phyloP scores from a whole-genome alignment of 2,329 filamentous ascomycete species.

The Xylariaceae sp. region DNA sequence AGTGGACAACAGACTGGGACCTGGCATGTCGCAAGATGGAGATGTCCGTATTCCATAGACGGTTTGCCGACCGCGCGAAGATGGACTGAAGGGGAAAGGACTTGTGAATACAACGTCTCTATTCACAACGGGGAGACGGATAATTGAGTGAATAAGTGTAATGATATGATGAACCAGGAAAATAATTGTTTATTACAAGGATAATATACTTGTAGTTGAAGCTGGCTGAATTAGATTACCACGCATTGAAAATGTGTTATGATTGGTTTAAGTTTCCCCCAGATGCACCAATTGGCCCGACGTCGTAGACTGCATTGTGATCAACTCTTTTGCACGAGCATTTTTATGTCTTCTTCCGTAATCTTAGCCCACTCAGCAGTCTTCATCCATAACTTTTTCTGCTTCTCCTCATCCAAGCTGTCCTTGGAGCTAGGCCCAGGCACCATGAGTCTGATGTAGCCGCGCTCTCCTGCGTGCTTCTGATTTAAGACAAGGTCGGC shows the following conservation, averaged over 20 bases:
- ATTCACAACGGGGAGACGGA: too few relatives aligned
- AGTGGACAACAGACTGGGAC: slow-evolving; percentile 48
- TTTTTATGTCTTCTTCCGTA: slow-evolving; percentile 27
- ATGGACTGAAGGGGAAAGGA: not conserved
- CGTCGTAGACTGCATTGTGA: not conserved
- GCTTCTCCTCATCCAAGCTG: slow-evolving; percentile 31
- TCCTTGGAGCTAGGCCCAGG: slow-evolving; percentile 30
- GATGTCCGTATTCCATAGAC: slow-evolving; percentile 36
- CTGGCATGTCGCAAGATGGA: slow-evolving; percentile 44
- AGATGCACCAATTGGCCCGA: not conserved
- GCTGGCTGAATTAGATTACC: too few relatives aligned
- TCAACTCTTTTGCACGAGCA: slow-evolving; percentile 19
- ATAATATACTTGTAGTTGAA: too few relatives aligned
- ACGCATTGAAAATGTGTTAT: too few relatives aligned
- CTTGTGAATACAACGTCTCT: not conserved
- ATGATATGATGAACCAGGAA: too few relatives aligned
- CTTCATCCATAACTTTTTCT: slow-evolving; percentile 34
- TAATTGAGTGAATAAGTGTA: not conserved
- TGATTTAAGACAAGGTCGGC: slow-evolving; percentile 31
- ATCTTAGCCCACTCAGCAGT: slow-evolving; percentile 35
- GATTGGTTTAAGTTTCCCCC: too few relatives aligned
- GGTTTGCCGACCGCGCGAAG: slow-evolving; percentile 31
- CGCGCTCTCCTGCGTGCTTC: slow-evolving; percentile 39
- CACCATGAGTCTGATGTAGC: slow-evolving; percentile 38
- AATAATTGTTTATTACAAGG: too few relatives aligned